These are phyloP conservation scores for Talaromyces trachyspermus DNA, from an alignment of 495 filamentous ascomycete species.

Conservation along the genomic window DNA sequence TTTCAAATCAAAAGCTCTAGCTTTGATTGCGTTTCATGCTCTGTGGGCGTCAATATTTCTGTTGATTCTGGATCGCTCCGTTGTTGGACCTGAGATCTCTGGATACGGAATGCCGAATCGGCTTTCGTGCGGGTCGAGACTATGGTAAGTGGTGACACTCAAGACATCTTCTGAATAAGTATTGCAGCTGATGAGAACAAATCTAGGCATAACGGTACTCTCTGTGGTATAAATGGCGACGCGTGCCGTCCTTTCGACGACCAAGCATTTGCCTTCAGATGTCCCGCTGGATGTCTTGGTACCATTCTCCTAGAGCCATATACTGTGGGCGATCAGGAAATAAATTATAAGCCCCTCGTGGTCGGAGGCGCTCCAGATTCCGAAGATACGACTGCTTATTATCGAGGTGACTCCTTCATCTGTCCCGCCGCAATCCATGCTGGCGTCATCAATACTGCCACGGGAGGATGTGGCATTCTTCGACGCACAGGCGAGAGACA, in stretches of 20 bases:
- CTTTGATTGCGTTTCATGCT: slow-evolving; percentile 47
- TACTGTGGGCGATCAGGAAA: slow-evolving; percentile 58
- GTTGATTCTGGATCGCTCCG: slow-evolving; percentile 51
- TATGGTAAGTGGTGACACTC: slow-evolving; percentile 37
- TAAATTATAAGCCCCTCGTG: slow-evolving; percentile 58
- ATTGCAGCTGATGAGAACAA: neutral
- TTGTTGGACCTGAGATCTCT: slow-evolving; percentile 47
- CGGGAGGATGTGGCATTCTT: slow-evolving; percentile 69
- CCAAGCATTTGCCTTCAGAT: slow-evolving; percentile 61
- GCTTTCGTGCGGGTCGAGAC: slow-evolving; percentile 41
- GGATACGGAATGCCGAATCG: slow-evolving; percentile 54
- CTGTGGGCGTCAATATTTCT: slow-evolving; percentile 63
- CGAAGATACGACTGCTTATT: slow-evolving; percentile 37
- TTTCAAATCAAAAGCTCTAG: slow-evolving; percentile 38
- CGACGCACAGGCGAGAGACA: slow-evolving; percentile 52
- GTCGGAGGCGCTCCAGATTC: slow-evolving; percentile 54
- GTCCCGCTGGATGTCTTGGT: slow-evolving; percentile 59
- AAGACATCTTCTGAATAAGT: neutral
- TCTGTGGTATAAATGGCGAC: slow-evolving; percentile 65
- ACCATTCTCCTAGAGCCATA: slow-evolving; percentile 61
- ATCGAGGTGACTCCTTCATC: slow-evolving; percentile 73
- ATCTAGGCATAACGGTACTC: slow-evolving; percentile 37
- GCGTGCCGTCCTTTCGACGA: slow-evolving; percentile 65
- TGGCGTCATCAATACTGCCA: slow-evolving; percentile 53
- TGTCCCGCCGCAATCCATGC: slow-evolving; percentile 70